phyloP scores from a whole-genome alignment of 257 asterid species.

The Coffea eugenioides region DNA sequence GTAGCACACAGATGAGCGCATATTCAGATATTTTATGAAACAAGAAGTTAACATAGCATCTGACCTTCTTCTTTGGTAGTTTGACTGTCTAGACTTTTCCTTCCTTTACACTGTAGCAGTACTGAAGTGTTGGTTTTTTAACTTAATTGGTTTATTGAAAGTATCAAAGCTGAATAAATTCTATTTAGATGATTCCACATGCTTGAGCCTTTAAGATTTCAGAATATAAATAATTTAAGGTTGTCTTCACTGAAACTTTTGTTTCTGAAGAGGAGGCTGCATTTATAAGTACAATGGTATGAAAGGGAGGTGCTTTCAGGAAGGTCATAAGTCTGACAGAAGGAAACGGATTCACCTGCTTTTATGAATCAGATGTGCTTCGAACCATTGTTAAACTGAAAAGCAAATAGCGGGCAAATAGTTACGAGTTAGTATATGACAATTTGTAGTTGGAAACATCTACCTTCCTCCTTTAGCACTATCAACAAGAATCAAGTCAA shows the following conservation, averaged over 20 bases:
- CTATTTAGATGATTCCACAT: background rate
- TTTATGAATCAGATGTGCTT: background rate
- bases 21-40: background rate
- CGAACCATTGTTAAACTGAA: background rate
- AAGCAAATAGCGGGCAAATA: background rate
- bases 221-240: background rate
- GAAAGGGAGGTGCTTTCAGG: background rate
- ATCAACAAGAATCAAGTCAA: constrained; percentile 93
- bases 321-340: background rate
- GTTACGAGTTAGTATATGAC: background rate
- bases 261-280: constrained; percentile 25
- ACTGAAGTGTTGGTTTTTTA: background rate
- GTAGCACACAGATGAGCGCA: no score
- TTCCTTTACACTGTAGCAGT: background rate
- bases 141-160: background rate
- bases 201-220: background rate
- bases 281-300: constrained; percentile 26
- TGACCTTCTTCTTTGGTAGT: background rate
- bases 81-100: background rate
- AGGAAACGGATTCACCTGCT: background rate
- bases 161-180: background rate
- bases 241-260: no score
- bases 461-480: constrained; percentile 97
- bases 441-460: background rate
- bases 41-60: background rate